Evolutionary conservation across 2,329 filamentous ascomycete species (phyloP).

Genomic region (Orbilia brochopaga): DNA sequence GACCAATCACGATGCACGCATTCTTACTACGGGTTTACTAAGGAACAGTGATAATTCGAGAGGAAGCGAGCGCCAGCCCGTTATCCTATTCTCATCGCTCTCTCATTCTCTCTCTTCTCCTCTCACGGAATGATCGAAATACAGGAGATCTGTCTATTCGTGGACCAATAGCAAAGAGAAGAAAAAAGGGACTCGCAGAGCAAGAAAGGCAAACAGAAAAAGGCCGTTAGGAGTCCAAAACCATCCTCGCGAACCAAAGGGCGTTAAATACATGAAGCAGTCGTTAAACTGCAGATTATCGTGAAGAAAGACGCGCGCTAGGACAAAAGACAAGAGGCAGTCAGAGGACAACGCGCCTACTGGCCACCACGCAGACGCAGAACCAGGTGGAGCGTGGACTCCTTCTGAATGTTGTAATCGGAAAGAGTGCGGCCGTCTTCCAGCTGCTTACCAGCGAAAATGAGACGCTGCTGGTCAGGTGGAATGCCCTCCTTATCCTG

Average conservation of each 20-base stretch:
- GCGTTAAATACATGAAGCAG: constrained; percentile 4
- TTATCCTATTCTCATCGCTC: too few relatives aligned
- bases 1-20: too few relatives aligned
- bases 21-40: too few relatives aligned
- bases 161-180: too few relatives aligned
- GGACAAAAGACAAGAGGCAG: constrained; percentile 10
- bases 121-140: too few relatives aligned
- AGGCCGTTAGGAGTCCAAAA: not conserved
- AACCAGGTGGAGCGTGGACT: constrained; percentile 97
- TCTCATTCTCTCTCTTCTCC: too few relatives aligned
- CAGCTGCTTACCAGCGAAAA: constrained; percentile 77
- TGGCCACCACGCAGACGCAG: constrained; percentile 92
- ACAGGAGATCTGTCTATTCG: too few relatives aligned
- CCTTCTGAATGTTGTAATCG: constrained; percentile 99
- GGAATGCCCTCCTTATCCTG: constrained; percentile 83
- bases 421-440: constrained; percentile 95
- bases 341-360: not conserved
- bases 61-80: too few relatives aligned
- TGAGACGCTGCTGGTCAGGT: constrained; percentile 72
- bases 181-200: not conserved
- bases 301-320: constrained; percentile 5
- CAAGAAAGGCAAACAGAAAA: not conserved
- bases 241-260: not conserved
- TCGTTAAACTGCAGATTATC: not conserved
- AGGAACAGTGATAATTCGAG: too few relatives aligned